Percentiles rank a stretch among this genome's conserved stretches.
phyloP scores from a whole-genome alignment of 2,329 filamentous ascomycete genomes.

The Ilyonectria destructans region DNA sequence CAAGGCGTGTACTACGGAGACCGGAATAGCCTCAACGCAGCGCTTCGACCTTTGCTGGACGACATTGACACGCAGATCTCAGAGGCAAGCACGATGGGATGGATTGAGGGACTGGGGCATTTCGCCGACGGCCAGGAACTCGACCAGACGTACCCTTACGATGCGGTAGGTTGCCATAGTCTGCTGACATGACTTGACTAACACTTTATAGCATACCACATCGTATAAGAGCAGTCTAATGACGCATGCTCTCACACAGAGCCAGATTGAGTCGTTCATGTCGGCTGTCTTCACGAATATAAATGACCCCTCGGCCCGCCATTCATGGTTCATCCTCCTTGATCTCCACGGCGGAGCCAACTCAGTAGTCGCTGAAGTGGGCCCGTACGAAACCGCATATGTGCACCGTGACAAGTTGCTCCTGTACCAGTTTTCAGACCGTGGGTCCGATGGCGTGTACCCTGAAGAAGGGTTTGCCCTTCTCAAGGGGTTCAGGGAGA shows the following conservation, averaged over 20 bases:
- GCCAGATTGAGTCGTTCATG: slow-evolving; percentile 44
- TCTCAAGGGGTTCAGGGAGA: slow-evolving; percentile 54
- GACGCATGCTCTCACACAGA: slow-evolving; percentile 45
- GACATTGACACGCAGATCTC: slow-evolving; percentile 33
- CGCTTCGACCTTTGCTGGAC: slow-evolving; percentile 41
- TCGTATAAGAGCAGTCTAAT: slow-evolving; percentile 53
- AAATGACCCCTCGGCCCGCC: slow-evolving; percentile 29
- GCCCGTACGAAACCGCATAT: slow-evolving; percentile 53
- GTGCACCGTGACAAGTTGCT: slow-evolving; percentile 63
- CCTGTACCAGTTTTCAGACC: slow-evolving; percentile 67
- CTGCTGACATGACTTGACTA: not conserved
- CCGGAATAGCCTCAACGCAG: slow-evolving; percentile 30
- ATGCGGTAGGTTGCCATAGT: slow-evolving; percentile 33
- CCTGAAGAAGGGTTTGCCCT: slow-evolving; percentile 54
- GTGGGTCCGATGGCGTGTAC: slow-evolving; percentile 49
- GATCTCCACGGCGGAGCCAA: slow-evolving; percentile 55
- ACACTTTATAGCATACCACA: slow-evolving; percentile 45
- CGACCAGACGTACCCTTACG: slow-evolving; percentile 48
- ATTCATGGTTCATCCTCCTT: slow-evolving; percentile 47
- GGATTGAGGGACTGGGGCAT: slow-evolving; percentile 47
- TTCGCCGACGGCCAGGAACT: slow-evolving; percentile 41
- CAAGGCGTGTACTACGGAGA: slow-evolving; percentile 52
- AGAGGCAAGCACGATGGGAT: slow-evolving; percentile 38
- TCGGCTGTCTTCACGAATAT: slow-evolving; percentile 39
- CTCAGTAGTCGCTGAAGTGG: slow-evolving; percentile 54